Base-by-base conservation (phyloP, 441 rosid species). In the Lepidium campestre region DNA sequence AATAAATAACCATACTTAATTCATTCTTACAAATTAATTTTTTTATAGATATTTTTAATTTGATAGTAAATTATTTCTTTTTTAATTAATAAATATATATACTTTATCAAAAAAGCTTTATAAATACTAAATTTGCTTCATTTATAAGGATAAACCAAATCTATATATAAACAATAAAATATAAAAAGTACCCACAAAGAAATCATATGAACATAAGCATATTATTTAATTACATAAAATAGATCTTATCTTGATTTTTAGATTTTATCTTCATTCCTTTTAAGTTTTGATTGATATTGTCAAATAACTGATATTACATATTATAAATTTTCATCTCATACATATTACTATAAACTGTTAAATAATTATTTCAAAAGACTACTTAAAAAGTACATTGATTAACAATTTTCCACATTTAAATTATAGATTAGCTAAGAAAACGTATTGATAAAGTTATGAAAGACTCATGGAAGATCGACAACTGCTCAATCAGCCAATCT, bases 401-500 rank as follows among this genome's bases (percentile, higher is more conserved):
- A 6, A 65, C 62, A 61, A 49, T 65, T 72, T 57, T 72, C 62
- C 62, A 50, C 61, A 40, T 57, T 57, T 65, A 49, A 57, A 72
- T 57, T 35, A 65, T 57, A 57, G 49, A 72, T 40, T 66, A 52
- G 27, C 31, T 44, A 19, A 36, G 19, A 44, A 35, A 29, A 65
- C 5, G 14, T 19, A 58, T 23, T 22, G 2, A 62, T 35, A 69
- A 10, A 20, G 50, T 52, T 44, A 15, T 67, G 13, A 18, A 27
- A 67, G 69, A 60, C 48, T 27, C 73, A 60, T 47, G 64, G 57
- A 46, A 73, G 73, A 73, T 67, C 37, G 73, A 67, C 77, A 73
- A 73, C 77, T 67, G 68, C 77, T 18, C 8, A 57, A 47, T 34
- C 8, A 17, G 57, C 77, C 60, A 74, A 67, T 68, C 65, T 61